phyloP scores from a whole-genome alignment of 352 stramenopile species.

The Phytophthora citricola region DNA sequence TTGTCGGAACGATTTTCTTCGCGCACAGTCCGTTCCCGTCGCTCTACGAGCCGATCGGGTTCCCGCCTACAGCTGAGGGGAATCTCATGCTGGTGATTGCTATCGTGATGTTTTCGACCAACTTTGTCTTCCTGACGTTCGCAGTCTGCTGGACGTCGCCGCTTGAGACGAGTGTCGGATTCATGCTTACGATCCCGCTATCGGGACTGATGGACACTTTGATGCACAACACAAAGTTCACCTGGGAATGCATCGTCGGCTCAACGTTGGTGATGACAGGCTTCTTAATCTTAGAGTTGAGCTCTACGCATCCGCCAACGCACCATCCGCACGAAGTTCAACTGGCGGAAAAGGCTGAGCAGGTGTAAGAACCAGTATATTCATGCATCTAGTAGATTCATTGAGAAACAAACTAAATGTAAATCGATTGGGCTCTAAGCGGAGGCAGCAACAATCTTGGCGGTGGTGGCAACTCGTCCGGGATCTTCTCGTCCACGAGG shows the following conservation, averaged over 20 bases:
- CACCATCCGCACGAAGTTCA: constrained; percentile 13
- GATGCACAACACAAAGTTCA: constrained; percentile 53
- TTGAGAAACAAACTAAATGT: too few relatives aligned
- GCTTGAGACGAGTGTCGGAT: constrained; percentile 65
- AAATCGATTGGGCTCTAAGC: constrained; percentile 1
- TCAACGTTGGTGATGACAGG: constrained; percentile 54
- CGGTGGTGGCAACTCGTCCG: constrained; percentile 31
- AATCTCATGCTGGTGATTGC: constrained; percentile 45
- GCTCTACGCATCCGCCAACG: constrained; percentile 16
- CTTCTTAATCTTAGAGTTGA: constrained; percentile 27
- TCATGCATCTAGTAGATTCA: too few relatives aligned
- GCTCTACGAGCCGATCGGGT: constrained; percentile 59
- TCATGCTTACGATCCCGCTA: constrained; percentile 66
- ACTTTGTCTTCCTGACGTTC: constrained; percentile 49
- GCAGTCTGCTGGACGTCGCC: constrained; percentile 64
- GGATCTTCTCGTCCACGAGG: constrained; percentile 49
- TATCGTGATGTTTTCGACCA: constrained; percentile 42
- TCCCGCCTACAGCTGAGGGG: constrained; percentile 41
- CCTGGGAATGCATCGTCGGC: constrained; percentile 51
- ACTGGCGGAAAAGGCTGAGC: background rate
- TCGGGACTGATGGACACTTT: constrained; percentile 54
- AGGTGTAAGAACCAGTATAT: background rate
- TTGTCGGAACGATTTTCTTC: constrained; percentile 50
- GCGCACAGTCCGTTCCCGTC: constrained; percentile 43
- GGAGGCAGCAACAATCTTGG: constrained; percentile 36